Evolutionary conservation across 2,329 filamentous ascomycete species (phyloP), one percentile per base, ranked within the genome.

Genomic region (Cadophora sp.): DNA sequence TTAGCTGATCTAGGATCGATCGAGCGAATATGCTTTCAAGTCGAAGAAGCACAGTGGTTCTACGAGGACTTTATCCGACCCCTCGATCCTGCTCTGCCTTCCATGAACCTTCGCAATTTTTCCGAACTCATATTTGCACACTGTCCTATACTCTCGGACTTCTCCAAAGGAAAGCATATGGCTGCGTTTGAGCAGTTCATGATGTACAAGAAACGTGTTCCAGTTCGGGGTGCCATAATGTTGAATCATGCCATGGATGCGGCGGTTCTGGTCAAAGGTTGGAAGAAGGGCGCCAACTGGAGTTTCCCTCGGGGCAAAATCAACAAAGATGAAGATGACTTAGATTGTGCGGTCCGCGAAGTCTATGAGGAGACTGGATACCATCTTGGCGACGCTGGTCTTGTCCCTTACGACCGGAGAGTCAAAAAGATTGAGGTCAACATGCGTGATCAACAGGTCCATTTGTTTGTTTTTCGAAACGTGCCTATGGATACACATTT

Each of bases 41-140:
- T 99, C 75, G 96, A 99, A 81, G 97, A 99, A 82, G 96, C 96
- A 76, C 97, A 99, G 89, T 99, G 96, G 96, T 99, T 97, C 82
- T 99, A 99, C 87, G 96, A 99, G 84, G 96, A 99, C 81, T 99
- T 99, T 79, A 93, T 99, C 79, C 92, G 96, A 59, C 94, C 95
- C 48, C 85, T 96, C 72, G 92, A 97, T 80, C 91, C 94, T 63
- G 86, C 86, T 48, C 86, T 99, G 12, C 96, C 96, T 4, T 94
- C 92, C 65, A 91, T 98, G 85, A 89, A 90, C 56, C 86, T 99
- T 40, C 90, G 92, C 73, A 89, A 86, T 62, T 99, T 99, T 81
- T 95, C 92, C 75, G 85, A 97, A 68, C 89, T 91, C 74, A 97
- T 99, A 75, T 97, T 98, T 79, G 90, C 94, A 75, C 95, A 97